These are phyloP conservation scores for Fusarium solani-melongenae DNA, from an alignment of 2,329 filamentous ascomycete genomes.

Conservation along the genomic window DNA sequence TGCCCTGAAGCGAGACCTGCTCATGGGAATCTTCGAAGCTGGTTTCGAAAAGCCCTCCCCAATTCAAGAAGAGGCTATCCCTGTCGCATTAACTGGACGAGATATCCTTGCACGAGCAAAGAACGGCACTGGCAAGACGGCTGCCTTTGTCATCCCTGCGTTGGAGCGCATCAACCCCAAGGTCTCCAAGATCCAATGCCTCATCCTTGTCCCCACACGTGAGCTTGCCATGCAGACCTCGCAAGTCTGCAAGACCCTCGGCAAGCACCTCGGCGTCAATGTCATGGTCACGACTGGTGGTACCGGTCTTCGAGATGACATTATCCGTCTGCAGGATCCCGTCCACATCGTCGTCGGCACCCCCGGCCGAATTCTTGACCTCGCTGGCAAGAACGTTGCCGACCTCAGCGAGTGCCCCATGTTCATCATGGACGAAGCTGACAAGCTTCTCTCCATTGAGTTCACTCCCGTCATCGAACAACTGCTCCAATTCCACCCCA, in stretches of 20 bases:
- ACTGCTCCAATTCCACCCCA: slow-evolving; percentile 92
- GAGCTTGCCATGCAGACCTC: slow-evolving; percentile 98
- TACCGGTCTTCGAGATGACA: slow-evolving; percentile 94
- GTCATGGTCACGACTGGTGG: slow-evolving; percentile 99
- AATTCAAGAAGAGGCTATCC: slow-evolving; percentile 99
- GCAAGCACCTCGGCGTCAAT: slow-evolving; percentile 96
- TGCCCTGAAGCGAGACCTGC: slow-evolving; percentile 89
- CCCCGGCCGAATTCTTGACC: slow-evolving; percentile 93
- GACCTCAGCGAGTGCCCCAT: slow-evolving; percentile 96
- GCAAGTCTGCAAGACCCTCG: slow-evolving; percentile 98
- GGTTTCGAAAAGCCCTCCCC: slow-evolving; percentile 99
- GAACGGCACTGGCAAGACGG: slow-evolving; percentile 98
- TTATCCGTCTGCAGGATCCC: slow-evolving; percentile 90
- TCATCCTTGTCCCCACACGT: slow-evolving; percentile 95
- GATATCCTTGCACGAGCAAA: slow-evolving; percentile 97
- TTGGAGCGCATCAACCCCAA: slow-evolving; percentile 97
- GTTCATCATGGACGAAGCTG: slow-evolving; percentile 99
- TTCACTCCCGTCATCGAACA: slow-evolving; percentile 99
- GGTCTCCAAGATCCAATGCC: slow-evolving; percentile 93
- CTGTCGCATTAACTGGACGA: slow-evolving; percentile 92
- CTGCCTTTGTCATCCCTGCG: slow-evolving; percentile 95
- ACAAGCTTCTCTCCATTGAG: slow-evolving; percentile 95
- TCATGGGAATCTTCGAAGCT: slow-evolving; percentile 99
- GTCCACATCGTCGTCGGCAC: slow-evolving; percentile 99
- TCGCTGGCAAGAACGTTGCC: slow-evolving; percentile 95